Percentiles rank a stretch among this genome's conserved stretches.
phyloP scores from a whole-genome alignment of 179 eudicot genomes.

The Silene coronaria region DNA sequence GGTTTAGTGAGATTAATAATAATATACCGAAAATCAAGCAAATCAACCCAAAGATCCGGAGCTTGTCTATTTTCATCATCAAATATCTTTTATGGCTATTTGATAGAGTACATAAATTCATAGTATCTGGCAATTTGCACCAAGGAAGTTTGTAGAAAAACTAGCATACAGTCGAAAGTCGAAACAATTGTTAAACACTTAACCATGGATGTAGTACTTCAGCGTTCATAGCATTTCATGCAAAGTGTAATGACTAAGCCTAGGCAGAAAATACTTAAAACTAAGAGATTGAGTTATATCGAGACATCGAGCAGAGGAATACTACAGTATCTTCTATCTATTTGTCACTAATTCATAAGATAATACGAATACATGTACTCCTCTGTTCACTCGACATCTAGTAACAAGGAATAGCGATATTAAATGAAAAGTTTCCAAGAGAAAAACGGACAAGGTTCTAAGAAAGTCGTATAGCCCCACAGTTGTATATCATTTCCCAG shows the following conservation, averaged over 20 bases:
- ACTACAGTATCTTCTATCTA: too few species aligned
- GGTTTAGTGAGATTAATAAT: not conserved
- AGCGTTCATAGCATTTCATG: not conserved
- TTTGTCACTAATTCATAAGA: not conserved
- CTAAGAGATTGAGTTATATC: too few species aligned
- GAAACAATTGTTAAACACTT: not conserved
- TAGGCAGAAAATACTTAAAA: too few species aligned
- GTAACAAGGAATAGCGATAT: too few species aligned
- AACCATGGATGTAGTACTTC: not conserved
- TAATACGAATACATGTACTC: not conserved
- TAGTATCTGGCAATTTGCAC: not conserved
- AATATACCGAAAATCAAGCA: not conserved
- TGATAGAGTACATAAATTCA: not conserved
- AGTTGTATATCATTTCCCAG: not conserved
- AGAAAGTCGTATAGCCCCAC: too few species aligned
- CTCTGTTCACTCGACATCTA: not conserved
- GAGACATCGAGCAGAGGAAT: too few species aligned
- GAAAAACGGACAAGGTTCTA: too few species aligned
- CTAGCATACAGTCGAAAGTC: not conserved
- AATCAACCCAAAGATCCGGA: constrained; percentile 13
- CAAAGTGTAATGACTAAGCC: not conserved
- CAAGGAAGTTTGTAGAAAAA: not conserved
- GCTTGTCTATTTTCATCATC: constrained; percentile 13
- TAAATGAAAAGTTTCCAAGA: too few species aligned
- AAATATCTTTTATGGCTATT: not conserved